phyloP scores from a whole-genome alignment of 257 asterid genomes.

The Fraxinus anomala region DNA sequence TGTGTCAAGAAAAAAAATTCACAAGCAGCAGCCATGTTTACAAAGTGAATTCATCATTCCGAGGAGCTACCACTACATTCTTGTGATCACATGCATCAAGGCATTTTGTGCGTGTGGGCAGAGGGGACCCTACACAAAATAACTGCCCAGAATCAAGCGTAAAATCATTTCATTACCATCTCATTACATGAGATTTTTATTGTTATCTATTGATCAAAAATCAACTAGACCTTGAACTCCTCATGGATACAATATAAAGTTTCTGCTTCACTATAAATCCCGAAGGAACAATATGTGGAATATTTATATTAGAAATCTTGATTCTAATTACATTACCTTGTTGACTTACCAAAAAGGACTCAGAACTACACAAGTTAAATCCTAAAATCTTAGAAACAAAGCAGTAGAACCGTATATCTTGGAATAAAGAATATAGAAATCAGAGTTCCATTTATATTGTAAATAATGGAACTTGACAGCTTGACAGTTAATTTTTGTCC shows the following conservation, averaged over 20 bases:
- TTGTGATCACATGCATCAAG: not conserved
- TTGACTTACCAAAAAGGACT: not conserved
- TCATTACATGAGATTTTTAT: not conserved
- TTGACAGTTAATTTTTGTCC: not conserved
- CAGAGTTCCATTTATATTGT: not conserved
- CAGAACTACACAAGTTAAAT: not conserved
- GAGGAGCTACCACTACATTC: not conserved
- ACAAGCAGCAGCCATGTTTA: not conserved
- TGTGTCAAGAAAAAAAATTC: not conserved
- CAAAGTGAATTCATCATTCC: not conserved
- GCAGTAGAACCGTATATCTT: not conserved
- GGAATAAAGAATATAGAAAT: not conserved
- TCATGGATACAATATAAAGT: not conserved
- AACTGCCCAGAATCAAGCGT: not conserved
- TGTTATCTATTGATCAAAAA: not conserved
- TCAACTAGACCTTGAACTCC: not conserved
- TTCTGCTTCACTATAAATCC: not conserved
- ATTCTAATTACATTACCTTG: not conserved
- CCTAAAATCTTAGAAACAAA: not conserved
- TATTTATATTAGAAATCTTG: not conserved
- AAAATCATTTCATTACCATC: not conserved
- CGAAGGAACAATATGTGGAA: not conserved
- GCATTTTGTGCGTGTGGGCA: not conserved
- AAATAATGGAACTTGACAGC: not conserved
- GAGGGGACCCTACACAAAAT: not conserved